Base-by-base conservation (phyloP, 2,329 filamentous ascomycete genomes). In the Neonectria punicea region DNA sequence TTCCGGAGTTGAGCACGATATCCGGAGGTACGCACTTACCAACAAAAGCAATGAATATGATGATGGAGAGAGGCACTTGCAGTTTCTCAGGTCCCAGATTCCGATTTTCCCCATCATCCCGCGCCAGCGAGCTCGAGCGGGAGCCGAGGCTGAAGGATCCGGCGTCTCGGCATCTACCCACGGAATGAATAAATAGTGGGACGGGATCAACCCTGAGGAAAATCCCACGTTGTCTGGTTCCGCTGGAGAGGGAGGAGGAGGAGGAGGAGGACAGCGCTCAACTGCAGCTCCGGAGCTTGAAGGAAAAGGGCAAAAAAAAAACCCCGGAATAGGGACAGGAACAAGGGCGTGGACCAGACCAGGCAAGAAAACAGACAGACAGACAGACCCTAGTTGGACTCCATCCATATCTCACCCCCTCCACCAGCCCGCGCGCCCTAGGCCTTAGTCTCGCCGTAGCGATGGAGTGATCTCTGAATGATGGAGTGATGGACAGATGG, bases 21-120 rank as follows among this genome's bases (percentile, higher is more conserved):
- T 44, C 10, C n/a, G 18, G 22, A 22, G 22, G 22, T 44, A 22
- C 6, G 46, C 7, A 14, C 22, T 8, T 4, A 18, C 46, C 7
- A 9, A 25, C 25, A 32, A 39, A 39, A 32, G 6, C n/a, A 22
- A 22, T 18, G 18, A 58, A 39, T 30, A 10, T 49, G 22, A 39
- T 13, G 25, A 56, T 56, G 25, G 39, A 28, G 25, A 50, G 8
- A 13, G 32, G 14, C 47, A 50, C 34, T 56, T 46, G 39, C 39
- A 46, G 36, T 34, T 34, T 50, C 30, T n/a, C 46, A 28, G 22
- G 44, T 59, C 36, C 47, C 47, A 58, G 57, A 53, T 59, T 43
- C 36, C 56, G 34, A 51, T 43, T 25, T 46, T 28, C 47, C 36
- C 36, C 57, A 53, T 59, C 34, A 20, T 53, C 44, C 18, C 44